Base-by-base conservation (phyloP, 2,329 filamentous ascomycete species). In the Diaporthe vexans region DNA sequence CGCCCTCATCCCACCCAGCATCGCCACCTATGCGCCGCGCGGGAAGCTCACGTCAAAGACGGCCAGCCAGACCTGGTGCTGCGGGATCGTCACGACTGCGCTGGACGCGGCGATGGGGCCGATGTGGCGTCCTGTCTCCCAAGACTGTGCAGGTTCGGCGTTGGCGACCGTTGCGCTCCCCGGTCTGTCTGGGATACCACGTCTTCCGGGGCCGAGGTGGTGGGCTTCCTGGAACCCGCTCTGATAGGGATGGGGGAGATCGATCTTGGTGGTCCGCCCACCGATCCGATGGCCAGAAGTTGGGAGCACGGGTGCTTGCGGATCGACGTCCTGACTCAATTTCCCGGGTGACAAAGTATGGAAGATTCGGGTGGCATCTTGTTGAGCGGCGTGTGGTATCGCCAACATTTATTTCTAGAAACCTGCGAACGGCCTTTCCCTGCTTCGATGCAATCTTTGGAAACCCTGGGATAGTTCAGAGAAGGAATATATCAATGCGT, bases 221-320 rank as follows among this genome's bases (percentile, higher is more conserved):
- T 51, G 35, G 24, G 61, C 13, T 37, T 24, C 26, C 35, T 48
- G 61, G 46, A 21, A 19, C 29, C 61, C 29, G 61, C 46, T 52
- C 29, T 52, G 61, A 11, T 13, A 37, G 61, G 26, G 21, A 35
- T 46, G 26, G 24, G 43, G 8, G 26, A 52, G 46, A 67, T 52
- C 21, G 61, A 67, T 52, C 46, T 52, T 37, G 61, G 43, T 19
- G 29, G 61, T 52, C 61, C 61, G 46, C 61, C 61, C 61, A 67
- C 61, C 46, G 61, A 67, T 67, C 61, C 61, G 33, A 26, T 52
- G 26, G 43, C 43, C 46, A 4, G 43, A 33, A 21, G 9, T 4
- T 19, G 61, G 35, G 61, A 10, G 21, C 21, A 1, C 46, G 61
- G 61, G 3, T 37, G 33, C 46, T 33, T 67, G 46, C 46, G 21